Conservation (phyloP, 2,329 filamentous ascomycete genomes). For the Exophiala alcalophila region DNA sequence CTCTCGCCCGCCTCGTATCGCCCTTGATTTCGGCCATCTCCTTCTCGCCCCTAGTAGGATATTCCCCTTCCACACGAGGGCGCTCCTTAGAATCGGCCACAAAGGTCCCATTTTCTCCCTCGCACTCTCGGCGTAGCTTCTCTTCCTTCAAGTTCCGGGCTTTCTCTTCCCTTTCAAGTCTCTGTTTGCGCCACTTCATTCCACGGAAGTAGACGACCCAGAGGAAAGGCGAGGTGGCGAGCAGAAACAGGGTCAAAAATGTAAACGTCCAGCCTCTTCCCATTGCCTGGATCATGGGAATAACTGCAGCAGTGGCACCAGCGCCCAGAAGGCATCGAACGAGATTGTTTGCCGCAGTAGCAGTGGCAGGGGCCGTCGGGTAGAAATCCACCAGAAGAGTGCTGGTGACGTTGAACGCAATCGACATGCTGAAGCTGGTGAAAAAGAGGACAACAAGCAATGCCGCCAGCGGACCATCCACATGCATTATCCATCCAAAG, state of each 20-base stretch:
- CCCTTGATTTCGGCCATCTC: too few relatives aligned
- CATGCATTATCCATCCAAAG: conserved; percentile 41
- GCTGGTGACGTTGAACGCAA: conserved; percentile 44
- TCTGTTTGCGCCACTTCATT: conserved; percentile 33
- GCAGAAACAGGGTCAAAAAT: conserved; percentile 37
- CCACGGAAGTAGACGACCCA: conserved; percentile 33
- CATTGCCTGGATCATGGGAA: conserved; percentile 49
- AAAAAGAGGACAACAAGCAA: conserved; percentile 39
- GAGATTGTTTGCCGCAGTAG: conserved; percentile 54
- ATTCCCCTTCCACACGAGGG: too few relatives aligned
- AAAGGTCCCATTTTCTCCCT: conserved; percentile 9
- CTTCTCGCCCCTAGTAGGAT: too few relatives aligned
- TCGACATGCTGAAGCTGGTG: conserved; percentile 39
- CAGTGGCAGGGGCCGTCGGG: conserved; percentile 49
- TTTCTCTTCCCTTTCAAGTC: conserved; percentile 18
- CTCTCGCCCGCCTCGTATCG: too few relatives aligned
- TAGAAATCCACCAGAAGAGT: conserved; percentile 54
- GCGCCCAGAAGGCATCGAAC: conserved; percentile 53
- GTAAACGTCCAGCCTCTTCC: conserved; percentile 49
- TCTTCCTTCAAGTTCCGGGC: conserved; percentile 22
- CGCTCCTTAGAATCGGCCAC: too few relatives aligned
- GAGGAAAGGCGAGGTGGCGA: conserved; percentile 36
- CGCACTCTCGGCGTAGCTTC: conserved; percentile 6
- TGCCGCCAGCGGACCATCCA: conserved; percentile 34
- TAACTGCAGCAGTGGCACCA: conserved; percentile 50